These are phyloP conservation scores for Chlamydomonas sphaeroides DNA, from an alignment of 139 green algal species.

Conservation along the genomic window DNA sequence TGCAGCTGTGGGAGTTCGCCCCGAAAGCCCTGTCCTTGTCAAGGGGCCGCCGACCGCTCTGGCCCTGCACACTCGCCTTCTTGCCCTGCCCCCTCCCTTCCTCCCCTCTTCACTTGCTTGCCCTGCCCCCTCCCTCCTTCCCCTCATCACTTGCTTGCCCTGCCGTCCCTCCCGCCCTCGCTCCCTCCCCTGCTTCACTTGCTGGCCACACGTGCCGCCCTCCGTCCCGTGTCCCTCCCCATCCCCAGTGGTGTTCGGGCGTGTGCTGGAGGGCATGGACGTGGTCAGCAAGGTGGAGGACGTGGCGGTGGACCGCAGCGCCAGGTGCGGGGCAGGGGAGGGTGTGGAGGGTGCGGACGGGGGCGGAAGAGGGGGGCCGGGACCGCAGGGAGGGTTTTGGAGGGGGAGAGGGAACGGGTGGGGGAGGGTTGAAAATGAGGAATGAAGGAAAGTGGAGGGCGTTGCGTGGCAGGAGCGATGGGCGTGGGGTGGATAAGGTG, in stretches of 20 bases:
- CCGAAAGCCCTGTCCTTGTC: background rate
- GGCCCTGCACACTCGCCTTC: too few relatives aligned
- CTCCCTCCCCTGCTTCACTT: background rate
- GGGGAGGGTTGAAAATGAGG: too few relatives aligned
- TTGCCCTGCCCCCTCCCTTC: too few relatives aligned
- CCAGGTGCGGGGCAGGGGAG: background rate
- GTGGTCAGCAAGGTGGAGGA: slow-evolving; percentile 37
- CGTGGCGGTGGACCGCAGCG: background rate
- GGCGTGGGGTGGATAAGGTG: background rate
- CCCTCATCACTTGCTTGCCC: too few relatives aligned
- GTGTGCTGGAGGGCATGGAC: slow-evolving; percentile 53
- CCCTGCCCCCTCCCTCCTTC: too few relatives aligned
- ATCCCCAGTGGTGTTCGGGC: slow-evolving; percentile 48
- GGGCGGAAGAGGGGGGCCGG: background rate
- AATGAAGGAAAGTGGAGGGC: background rate
- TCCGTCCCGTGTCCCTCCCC: slow-evolving; percentile 30
- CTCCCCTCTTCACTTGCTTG: too few relatives aligned
- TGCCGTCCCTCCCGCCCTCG: background rate
- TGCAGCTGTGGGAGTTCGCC: too few relatives aligned
- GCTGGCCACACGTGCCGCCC: slow-evolving; percentile 64
- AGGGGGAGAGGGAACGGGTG: background rate
- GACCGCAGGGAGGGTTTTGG: background rate
- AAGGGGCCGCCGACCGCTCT: too few relatives aligned
- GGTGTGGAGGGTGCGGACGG: background rate
- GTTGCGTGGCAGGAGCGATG: background rate